Percentiles rank a stretch among this genome's conserved stretches.
Evolutionary conservation across 2,329 filamentous ascomycete genomes (phyloP).

Genomic region (Aspergillus fructus): DNA sequence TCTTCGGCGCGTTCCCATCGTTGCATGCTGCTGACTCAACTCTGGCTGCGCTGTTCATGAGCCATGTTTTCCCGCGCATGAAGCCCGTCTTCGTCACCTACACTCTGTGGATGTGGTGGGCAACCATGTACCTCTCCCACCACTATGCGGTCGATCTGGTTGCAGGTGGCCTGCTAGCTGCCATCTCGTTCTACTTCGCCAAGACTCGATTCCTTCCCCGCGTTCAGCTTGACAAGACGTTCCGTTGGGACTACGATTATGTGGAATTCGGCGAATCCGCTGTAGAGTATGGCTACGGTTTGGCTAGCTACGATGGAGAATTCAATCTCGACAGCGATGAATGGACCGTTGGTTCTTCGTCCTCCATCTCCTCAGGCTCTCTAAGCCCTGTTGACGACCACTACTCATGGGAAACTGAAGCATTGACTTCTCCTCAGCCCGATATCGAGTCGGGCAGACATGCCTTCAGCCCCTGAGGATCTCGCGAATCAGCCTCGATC

Average conservation of each 20-base stretch:
- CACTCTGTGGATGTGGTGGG: conserved; percentile 94
- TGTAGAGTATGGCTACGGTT: conserved; percentile 52
- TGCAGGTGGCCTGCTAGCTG: conserved; percentile 75
- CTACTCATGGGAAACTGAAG: conserved; percentile 46
- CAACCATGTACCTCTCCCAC: conserved; percentile 96
- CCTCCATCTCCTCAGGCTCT: conserved; percentile 66
- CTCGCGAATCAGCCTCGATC: conserved; percentile 7
- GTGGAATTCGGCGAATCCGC: conserved; percentile 74
- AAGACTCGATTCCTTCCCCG: conserved; percentile 79
- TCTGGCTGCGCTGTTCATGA: conserved; percentile 88
- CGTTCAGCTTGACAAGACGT: conserved; percentile 78
- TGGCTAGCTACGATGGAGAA: conserved; percentile 57
- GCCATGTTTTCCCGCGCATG: conserved; percentile 82
- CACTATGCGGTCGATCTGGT: conserved; percentile 96
- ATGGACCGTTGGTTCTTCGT: conserved; percentile 86
- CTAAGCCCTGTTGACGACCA: conserved; percentile 63
- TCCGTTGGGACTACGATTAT: conserved; percentile 94
- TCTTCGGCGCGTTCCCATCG: conserved; percentile 93
- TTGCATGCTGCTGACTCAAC: conserved; percentile 88
- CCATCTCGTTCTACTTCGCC: conserved; percentile 77
- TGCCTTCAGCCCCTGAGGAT: conserved; percentile 20
- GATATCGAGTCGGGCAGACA: conserved; percentile 43
- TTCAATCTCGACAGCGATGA: conserved; percentile 72
- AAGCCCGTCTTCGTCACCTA: conserved; percentile 79
- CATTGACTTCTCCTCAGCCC: conserved; percentile 34